Evolutionary conservation across 805 yeast species (phyloP), one percentile per base, ranked within the genome.

Genomic region (Yamadazyma insecticola): DNA sequence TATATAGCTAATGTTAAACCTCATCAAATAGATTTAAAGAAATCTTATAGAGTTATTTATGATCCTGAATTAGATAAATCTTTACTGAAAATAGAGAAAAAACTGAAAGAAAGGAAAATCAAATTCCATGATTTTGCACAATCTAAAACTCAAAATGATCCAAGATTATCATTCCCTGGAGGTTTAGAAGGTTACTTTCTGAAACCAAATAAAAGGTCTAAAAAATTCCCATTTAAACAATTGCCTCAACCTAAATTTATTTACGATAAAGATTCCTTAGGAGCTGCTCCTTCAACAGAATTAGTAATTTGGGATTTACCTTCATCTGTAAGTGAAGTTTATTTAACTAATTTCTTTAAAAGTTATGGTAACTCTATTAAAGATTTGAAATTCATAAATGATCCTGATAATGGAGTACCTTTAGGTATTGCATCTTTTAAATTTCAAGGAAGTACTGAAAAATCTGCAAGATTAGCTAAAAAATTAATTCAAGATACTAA

Each of bases 401-500:
- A 88, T 48, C 85, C 90, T 1, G 63, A 67, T 14, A 78, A 84
- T 26, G 95, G 88, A 2, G 81, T 79, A 13, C 89, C 95, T 0
- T 54, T 88, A 24, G 92, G 95, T 7, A 62, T 87, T 14, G 81
- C 81, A 30, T 58, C 74, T 13, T 62, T 86, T 31, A 64, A 71
- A 36, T 88, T 71, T 55, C 78, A 68, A 36, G 85, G 86, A 3
- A 48, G 56, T 13, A 48, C 63, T 11, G 76, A 68, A 13, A 72
- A 70, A 35, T 61, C 76, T 4, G 53, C 53, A 54, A 47, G 50
- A 24, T 41, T 54, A 13, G 70, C 70, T 13, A 57, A 54, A 22
- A 45, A 44, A 26, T 48, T 65, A 13, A 47, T 63, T 7, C 36
- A 42, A 12, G 47, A 44, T 5, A 45, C 61, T 17, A 47, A 48